Conservation (phyloP, 306 rosid genomes). For the Quercus alba region DNA sequence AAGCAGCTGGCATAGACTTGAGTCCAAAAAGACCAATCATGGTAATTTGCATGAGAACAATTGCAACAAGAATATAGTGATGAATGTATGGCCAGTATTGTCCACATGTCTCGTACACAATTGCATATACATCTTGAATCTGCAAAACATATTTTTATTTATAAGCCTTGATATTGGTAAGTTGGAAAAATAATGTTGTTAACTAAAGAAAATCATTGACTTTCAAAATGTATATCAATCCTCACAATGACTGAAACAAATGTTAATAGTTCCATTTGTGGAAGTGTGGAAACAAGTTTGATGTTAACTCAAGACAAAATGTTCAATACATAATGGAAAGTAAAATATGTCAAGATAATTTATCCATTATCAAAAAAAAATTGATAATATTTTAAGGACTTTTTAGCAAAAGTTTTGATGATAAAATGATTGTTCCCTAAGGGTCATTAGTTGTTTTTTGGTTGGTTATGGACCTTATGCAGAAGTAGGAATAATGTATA, state of each 20-base stretch:
- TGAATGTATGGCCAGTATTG: slow-evolving; percentile 89
- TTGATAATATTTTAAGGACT: not conserved
- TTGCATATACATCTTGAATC: slow-evolving; percentile 79
- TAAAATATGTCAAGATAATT: not conserved
- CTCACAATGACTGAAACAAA: not conserved
- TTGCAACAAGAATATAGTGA: slow-evolving; percentile 65
- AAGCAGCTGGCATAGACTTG: slow-evolving; percentile 80
- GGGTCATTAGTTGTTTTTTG: not conserved
- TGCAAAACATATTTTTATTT: slow-evolving; percentile 33
- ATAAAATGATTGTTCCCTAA: not conserved
- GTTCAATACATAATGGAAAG: not conserved
- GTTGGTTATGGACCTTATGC: not conserved
- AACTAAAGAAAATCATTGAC: not conserved
- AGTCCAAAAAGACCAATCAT: slow-evolving; percentile 90
- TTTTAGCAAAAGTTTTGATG: not conserved
- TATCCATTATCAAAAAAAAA: not conserved
- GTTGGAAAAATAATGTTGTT: not conserved
- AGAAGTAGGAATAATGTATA: not conserved
- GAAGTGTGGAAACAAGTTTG: not conserved
- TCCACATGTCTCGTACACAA: slow-evolving; percentile 76
- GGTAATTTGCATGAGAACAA: slow-evolving; percentile 85
- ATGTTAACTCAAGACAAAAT: not conserved
- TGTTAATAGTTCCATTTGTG: not conserved
- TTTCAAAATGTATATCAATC: not conserved
- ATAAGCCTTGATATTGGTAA: not conserved